phyloP scores from a whole-genome alignment of 192 early-diverging fungal genomes.

The Chytriomyces sp. region DNA sequence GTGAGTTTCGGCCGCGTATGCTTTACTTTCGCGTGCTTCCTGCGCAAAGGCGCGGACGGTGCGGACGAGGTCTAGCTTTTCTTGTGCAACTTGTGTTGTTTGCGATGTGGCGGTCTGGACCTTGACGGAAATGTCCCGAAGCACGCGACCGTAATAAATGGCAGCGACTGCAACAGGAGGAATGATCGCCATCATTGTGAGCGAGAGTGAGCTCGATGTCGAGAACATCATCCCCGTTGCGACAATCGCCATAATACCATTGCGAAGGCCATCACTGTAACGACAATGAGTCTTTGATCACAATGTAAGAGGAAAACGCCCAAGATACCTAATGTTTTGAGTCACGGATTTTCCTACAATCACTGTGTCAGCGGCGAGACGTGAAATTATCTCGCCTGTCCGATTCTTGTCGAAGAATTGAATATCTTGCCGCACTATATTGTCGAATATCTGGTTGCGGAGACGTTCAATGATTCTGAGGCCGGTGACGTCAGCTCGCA shows the following conservation, averaged over 20 bases:
- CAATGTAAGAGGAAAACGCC: too few relatives aligned
- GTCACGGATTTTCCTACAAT: constrained; percentile 76
- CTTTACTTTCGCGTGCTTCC: constrained; percentile 32
- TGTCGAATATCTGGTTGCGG: constrained; percentile 33
- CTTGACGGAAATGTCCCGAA: constrained; percentile 60
- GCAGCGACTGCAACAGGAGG: constrained; percentile 73
- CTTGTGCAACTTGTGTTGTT: constrained; percentile 69
- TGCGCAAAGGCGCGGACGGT: constrained; percentile 50
- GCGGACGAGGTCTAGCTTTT: constrained; percentile 54
- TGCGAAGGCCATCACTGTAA: constrained; percentile 75
- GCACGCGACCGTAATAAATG: constrained; percentile 67
- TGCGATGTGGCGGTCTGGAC: constrained; percentile 70
- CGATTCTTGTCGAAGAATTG: constrained; percentile 53
- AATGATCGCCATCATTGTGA: constrained; percentile 72
- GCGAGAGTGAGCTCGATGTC: too few relatives aligned
- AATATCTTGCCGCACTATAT: constrained; percentile 45
- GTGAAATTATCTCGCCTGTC: constrained; percentile 78
- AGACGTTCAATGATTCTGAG: constrained; percentile 37
- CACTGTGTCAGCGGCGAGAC: constrained; percentile 75
- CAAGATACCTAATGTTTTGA: constrained; percentile 70
- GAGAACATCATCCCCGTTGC: constrained; percentile 66
- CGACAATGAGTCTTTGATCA: too few relatives aligned
- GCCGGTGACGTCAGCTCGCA: background rate
- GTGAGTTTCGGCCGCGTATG: constrained; percentile 29
- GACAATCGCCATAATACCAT: constrained; percentile 56